Evolutionary conservation across 805 yeast genomes (phyloP).

Genomic region (Starmerella bombi): DNA sequence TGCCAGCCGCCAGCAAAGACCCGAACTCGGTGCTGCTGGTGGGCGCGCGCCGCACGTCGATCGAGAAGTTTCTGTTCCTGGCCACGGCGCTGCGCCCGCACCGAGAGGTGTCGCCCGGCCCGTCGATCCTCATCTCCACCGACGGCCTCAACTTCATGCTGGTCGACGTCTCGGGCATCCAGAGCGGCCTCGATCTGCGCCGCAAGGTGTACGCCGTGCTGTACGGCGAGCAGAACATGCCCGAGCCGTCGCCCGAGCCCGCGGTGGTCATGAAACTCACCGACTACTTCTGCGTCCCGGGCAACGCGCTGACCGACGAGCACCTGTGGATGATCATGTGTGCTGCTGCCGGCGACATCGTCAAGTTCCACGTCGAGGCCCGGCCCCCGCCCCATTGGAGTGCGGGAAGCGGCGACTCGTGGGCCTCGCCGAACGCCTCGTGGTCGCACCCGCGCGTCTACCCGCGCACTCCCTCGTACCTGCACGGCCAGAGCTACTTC

Average conservation of each 20-base stretch:
- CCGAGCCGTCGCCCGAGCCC: constrained; percentile 18
- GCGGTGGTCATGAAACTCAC: constrained; percentile 39
- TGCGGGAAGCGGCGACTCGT: constrained; percentile 16
- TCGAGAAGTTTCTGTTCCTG: constrained; percentile 20
- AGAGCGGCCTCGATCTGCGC: constrained; percentile 31
- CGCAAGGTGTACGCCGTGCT: constrained; percentile 22
- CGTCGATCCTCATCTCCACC: constrained; percentile 43
- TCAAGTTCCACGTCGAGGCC: constrained; percentile 17
- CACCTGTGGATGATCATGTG: constrained; percentile 22
- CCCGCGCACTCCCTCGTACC: constrained; percentile 59
- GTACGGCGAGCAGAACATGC: constrained; percentile 15
- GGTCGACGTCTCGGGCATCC: constrained; percentile 28
- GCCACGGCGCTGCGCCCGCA: constrained; percentile 26
- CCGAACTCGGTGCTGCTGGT: constrained; percentile 4
- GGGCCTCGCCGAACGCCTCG: constrained; percentile 10
- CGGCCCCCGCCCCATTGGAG: constrained; percentile 18
- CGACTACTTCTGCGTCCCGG: constrained; percentile 44
- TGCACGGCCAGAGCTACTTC: constrained; percentile 24
- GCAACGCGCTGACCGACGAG: constrained; percentile 23
- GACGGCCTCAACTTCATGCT: constrained; percentile 48
- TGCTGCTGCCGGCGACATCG: constrained; percentile 22
- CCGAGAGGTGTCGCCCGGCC: constrained; percentile 22
- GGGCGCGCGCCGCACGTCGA: constrained; percentile 17
- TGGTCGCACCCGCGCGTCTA: constrained; percentile 23
- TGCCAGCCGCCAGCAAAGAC: background rate